Conservation (phyloP, 1,284 basidiomycete species). For the Ustilago loliicola region DNA sequence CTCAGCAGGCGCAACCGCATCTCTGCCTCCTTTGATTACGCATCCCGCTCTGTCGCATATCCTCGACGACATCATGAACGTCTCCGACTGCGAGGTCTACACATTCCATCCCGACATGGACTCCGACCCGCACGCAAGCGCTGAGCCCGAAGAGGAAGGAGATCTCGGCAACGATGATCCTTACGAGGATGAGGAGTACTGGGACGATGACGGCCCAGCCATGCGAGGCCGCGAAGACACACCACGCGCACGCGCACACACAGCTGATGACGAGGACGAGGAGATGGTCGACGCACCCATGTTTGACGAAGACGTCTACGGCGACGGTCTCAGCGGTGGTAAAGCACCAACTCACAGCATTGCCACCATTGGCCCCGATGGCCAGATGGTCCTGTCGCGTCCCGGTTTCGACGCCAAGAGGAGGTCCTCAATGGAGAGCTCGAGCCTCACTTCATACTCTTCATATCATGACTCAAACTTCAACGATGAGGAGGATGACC, state of each 20-base stretch:
- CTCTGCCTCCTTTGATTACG: conserved; percentile 49
- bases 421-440: conserved; percentile 31
- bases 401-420: conserved; percentile 22
- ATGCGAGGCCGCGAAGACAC: conserved; percentile 53
- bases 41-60: conserved; percentile 88
- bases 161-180: conserved; percentile 55
- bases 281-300: conserved; percentile 63
- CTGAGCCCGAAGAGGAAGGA: conserved; percentile 74
- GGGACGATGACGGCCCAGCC: conserved; percentile 47
- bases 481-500: conserved; percentile 75
- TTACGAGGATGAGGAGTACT: conserved; percentile 73
- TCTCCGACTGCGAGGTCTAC: conserved; percentile 94
- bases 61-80: conserved; percentile 89
- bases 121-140: conserved; percentile 87
- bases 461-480: conserved; percentile 42
- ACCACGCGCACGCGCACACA: conserved; percentile 31
- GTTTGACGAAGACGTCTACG: conserved; percentile 68
- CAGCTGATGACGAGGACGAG: conserved; percentile 40
- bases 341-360: conserved; percentile 31
- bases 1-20: conserved; percentile 25
- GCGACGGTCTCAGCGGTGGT: conserved; percentile 48
- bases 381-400: conserved; percentile 43
- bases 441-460: conserved; percentile 37
- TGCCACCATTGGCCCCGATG: conserved; percentile 43
- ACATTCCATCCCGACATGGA: conserved; percentile 94